Conservation (phyloP, 139 green algal genomes). For the Parachlorella kessleri region DNA sequence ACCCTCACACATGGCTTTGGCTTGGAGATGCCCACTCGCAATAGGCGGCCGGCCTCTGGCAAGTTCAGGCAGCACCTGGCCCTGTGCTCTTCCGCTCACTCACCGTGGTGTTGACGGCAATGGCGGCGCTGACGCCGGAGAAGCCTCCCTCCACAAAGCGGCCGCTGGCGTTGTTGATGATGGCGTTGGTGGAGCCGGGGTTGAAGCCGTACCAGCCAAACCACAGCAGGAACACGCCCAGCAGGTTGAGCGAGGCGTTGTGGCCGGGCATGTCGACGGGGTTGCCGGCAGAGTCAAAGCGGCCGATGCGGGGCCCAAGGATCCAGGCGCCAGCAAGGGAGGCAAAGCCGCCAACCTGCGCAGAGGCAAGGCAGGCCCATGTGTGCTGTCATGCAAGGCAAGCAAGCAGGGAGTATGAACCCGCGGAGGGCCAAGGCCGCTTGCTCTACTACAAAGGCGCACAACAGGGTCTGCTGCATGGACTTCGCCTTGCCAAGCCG, state of each 20-base stretch:
- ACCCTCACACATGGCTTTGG: too few relatives aligned
- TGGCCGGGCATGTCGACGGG: conserved; percentile 82
- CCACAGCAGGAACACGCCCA: conserved; percentile 87
- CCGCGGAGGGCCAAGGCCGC: too few relatives aligned
- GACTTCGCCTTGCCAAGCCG: too few relatives aligned
- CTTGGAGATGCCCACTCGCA: too few relatives aligned
- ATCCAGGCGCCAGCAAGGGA: conserved; percentile 81
- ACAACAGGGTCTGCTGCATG: too few relatives aligned
- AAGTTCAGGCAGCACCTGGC: too few relatives aligned
- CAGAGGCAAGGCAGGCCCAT: too few relatives aligned
- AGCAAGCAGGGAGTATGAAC: too few relatives aligned
- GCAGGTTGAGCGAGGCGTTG: conserved; percentile 66
- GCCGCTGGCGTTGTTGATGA: conserved; percentile 32
- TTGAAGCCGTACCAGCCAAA: conserved; percentile 95
- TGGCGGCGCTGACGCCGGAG: conserved; percentile 30
- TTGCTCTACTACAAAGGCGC: too few relatives aligned
- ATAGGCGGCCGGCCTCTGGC: too few relatives aligned
- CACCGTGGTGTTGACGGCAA: conserved; percentile 87
- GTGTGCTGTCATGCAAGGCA: too few relatives aligned
- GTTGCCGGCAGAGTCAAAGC: conserved; percentile 89
- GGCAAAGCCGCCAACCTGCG: conserved; percentile 73
- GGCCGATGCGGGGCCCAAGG: conserved; percentile 89
- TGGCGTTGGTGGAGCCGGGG: conserved; percentile 65
- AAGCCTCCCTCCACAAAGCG: neutral
- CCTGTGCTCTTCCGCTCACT: too few relatives aligned